Conservation (phyloP, 495 filamentous ascomycete species). For the Lepidopterella palustris region DNA sequence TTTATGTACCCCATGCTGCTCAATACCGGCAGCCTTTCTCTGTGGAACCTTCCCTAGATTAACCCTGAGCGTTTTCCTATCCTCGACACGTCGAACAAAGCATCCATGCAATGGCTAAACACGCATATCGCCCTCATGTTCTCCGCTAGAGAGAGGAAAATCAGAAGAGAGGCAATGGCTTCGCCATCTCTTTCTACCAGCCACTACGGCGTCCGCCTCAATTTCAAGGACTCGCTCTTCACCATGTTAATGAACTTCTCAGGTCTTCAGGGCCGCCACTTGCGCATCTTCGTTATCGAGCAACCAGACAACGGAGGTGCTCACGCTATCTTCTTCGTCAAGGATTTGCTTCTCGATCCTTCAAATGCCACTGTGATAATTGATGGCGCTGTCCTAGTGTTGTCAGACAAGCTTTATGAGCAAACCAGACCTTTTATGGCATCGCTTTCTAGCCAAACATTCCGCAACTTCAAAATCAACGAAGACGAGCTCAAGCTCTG, state of each 20-base stretch:
- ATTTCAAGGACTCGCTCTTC: background rate
- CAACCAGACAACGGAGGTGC: background rate
- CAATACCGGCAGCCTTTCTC: background rate
- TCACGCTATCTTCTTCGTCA: background rate
- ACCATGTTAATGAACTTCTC: background rate
- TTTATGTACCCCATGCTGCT: background rate
- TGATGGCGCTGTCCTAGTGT: conserved; percentile 45
- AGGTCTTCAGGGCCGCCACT: background rate
- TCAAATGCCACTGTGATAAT: conserved; percentile 41
- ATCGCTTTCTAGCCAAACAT: conserved; percentile 23
- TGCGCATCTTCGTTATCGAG: background rate
- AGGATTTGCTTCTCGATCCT: background rate
- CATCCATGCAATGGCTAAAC: conserved; percentile 34
- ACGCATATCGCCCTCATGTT: conserved; percentile 36
- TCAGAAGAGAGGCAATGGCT: conserved; percentile 15
- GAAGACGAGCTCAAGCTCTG: background rate
- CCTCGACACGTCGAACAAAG: conserved; percentile 31
- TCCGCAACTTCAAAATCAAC: background rate
- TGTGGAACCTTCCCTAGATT: background rate
- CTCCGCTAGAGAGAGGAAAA: conserved; percentile 38
- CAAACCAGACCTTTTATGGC: conserved; percentile 33
- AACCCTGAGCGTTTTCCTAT: conserved; percentile 32
- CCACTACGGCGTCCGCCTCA: background rate
- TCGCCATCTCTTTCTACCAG: background rate
- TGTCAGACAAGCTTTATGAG: conserved; percentile 32